Conservation (phyloP, 2,329 filamentous ascomycete genomes). For the Chalaropsis ovoidea region DNA sequence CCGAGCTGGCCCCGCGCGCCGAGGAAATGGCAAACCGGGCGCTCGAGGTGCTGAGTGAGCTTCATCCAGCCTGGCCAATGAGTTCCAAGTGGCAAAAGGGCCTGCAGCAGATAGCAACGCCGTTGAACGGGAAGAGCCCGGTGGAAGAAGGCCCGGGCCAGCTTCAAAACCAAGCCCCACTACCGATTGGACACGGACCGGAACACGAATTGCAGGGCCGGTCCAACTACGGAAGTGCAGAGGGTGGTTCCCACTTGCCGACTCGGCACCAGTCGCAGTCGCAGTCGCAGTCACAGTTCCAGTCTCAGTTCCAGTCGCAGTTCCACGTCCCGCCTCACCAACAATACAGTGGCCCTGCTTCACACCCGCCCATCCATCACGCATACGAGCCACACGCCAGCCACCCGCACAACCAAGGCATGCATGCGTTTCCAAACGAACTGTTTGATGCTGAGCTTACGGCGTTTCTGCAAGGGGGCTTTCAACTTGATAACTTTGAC, state of each 20-base stretch:
- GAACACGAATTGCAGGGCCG: not conserved
- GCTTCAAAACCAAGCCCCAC: not conserved
- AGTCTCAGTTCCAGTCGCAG: not conserved
- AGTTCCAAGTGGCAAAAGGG: slow-evolving; percentile 28
- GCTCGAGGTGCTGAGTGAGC: slow-evolving; percentile 28
- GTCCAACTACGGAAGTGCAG: not conserved
- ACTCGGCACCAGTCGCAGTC: not conserved
- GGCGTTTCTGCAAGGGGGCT: slow-evolving; percentile 21
- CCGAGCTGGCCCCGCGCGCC: slow-evolving; percentile 27
- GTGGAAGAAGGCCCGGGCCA: not conserved
- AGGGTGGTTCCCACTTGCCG: not conserved
- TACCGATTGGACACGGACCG: not conserved
- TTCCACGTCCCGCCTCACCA: not conserved
- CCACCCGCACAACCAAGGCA: not conserved
- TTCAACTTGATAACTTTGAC: slow-evolving; percentile 20
- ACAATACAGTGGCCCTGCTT: not conserved
- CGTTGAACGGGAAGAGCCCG: slow-evolving; percentile 23
- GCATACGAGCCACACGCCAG: not conserved
- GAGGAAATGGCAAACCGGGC: slow-evolving; percentile 29
- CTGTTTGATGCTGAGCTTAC: slow-evolving; percentile 22
- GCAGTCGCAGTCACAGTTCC: not conserved
- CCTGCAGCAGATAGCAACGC: slow-evolving; percentile 27
- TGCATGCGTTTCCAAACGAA: slow-evolving; percentile 23
- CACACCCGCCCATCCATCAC: not conserved
- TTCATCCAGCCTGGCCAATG: slow-evolving; percentile 30